Evolutionary conservation across 768 basidiomycete species (phyloP), one percentile per base, ranked within the genome.

Genomic region (Boletus rex-veris): DNA sequence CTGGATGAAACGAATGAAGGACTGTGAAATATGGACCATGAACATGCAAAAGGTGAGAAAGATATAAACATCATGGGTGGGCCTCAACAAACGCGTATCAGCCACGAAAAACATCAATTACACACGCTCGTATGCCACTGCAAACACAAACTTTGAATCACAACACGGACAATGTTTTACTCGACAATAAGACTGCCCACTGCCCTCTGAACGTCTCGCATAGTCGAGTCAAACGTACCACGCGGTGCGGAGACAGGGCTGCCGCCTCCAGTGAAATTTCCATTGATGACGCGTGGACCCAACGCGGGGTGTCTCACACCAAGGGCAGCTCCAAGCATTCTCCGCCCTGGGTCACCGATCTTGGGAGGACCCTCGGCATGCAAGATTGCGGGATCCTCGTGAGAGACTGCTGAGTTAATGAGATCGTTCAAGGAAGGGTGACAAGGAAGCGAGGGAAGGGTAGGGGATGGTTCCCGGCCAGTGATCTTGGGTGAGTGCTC

Each of bases 331-430:
- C 90, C 92, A 21, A 93, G 77, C 90, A 93, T 93, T 64, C 91
- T 78, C 74, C 90, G 90, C 38, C 88, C 91, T 31, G 91, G 88
- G 70, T 93, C 89, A 35, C 91, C 91, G 61, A 93, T 91, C 64
- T 86, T 81, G 19, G 90, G 90, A n/a, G 84, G 85, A n/a, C 70
- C 65, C 40, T 69, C 66, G 3, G 72, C 70, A 18, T 73, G 69
- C 47, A 89, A 66, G 54, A 89, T 86, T 1, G 88, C 86, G 18
- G 88, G 86, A 68, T 90, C 87, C 16, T 80, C 71, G 50, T 72
- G 67, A 24, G 81, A 69, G 41, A 79, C 84, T 7, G 82, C 77
- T 5, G 88, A 90, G 62, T 77, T 89, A 69, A 93, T 92, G 59
- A 93, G 80, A 38, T 90, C 80, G 68, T 90, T 91, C 61, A 93